Conservation (phyloP, 2,329 filamentous ascomycete genomes). For the Exophiala alcalophila region DNA sequence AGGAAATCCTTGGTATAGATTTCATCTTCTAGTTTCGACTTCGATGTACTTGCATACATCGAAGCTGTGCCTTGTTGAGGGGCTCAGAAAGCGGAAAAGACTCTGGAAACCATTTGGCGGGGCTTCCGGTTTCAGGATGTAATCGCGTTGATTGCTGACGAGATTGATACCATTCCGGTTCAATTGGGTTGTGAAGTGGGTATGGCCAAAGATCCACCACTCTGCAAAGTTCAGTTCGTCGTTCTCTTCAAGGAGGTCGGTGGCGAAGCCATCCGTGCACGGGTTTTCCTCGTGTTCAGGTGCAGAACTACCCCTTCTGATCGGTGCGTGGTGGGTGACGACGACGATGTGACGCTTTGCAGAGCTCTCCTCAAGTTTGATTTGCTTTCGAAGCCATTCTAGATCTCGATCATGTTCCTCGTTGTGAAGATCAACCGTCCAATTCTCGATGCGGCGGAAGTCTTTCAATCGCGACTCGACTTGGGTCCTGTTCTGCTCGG, state of each 20-base stretch:
- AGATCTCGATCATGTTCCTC: constrained; percentile 47
- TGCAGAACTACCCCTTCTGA: constrained; percentile 47
- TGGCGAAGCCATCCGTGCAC: constrained; percentile 53
- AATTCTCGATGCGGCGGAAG: constrained; percentile 53
- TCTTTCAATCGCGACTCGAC: constrained; percentile 52
- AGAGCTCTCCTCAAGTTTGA: constrained; percentile 26
- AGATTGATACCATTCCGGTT: constrained; percentile 36
- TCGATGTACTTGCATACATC: too few relatives aligned
- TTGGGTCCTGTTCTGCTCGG: constrained; percentile 37
- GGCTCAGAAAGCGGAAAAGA: too few relatives aligned
- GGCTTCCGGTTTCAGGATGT: constrained; percentile 36
- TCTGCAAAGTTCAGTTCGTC: constrained; percentile 33
- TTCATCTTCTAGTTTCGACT: too few relatives aligned
- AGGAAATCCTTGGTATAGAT: too few relatives aligned
- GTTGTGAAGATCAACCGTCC: constrained; percentile 53
- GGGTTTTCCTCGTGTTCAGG: constrained; percentile 50
- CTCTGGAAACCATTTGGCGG: too few relatives aligned
- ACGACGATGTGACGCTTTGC: constrained; percentile 43
- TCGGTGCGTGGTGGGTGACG: constrained; percentile 58
- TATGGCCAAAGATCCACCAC: constrained; percentile 48
- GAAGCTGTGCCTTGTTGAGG: too few relatives aligned
- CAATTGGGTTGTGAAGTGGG: constrained; percentile 45
- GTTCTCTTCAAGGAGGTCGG: constrained; percentile 43
- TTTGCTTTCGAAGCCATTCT: constrained; percentile 49
- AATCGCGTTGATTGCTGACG: constrained; percentile 47